Evolutionary conservation across 768 basidiomycete genomes (phyloP).

Genomic region (Cubamyces lactineus): DNA sequence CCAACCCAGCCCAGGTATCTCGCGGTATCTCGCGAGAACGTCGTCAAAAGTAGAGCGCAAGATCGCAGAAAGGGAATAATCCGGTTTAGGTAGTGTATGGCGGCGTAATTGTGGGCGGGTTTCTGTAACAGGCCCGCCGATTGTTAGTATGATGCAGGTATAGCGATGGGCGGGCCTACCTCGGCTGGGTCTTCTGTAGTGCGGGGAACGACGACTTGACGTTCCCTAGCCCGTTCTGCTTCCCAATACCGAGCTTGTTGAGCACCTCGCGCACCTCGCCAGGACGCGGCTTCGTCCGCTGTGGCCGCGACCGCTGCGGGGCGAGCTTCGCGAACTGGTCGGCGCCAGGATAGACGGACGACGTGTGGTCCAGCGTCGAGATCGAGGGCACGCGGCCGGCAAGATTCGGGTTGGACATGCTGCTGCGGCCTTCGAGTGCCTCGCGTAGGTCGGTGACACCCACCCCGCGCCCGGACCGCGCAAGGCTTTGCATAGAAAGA

Average conservation of each 20-base stretch:
- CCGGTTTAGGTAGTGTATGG: constrained; percentile 38
- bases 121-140: constrained; percentile 5
- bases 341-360: constrained; percentile 47
- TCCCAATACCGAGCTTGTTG: constrained; percentile 82
- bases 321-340: constrained; percentile 45
- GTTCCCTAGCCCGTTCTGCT: constrained; percentile 58
- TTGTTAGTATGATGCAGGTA: neutral
- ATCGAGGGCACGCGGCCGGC: constrained; percentile 66
- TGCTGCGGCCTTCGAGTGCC: constrained; percentile 83
- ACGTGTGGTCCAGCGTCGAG: constrained; percentile 74
- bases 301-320: constrained; percentile 58
- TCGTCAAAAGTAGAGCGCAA: neutral
- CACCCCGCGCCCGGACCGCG: constrained; percentile 76
- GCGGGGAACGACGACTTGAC: constrained; percentile 75
- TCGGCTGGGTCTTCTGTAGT: constrained; percentile 49
- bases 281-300: constrained; percentile 51
- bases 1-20: constrained; percentile 4
- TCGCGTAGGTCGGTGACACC: constrained; percentile 89
- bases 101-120: constrained; percentile 32
- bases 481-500: constrained; percentile 82
- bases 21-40: neutral
- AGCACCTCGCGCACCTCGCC: constrained; percentile 82
- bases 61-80: neutral
- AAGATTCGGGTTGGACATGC: constrained; percentile 78
- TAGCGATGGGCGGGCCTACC: constrained; percentile 32